phyloP scores from a whole-genome alignment of 164 flowering plant species.

The Tetrastigma voinierianum region DNA sequence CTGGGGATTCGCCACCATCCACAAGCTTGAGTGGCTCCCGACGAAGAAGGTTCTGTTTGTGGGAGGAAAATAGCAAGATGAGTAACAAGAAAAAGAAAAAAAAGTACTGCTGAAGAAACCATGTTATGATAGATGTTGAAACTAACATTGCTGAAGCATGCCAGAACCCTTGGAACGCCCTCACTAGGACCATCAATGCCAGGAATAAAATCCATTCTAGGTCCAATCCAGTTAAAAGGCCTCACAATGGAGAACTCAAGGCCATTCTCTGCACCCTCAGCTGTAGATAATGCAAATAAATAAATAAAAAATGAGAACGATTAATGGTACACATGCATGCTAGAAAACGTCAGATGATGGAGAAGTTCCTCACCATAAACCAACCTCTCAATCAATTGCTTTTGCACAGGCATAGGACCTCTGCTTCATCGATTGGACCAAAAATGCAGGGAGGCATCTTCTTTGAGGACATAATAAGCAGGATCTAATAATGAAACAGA shows the following conservation, averaged over 20 bases:
- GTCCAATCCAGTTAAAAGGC: conserved; percentile 94
- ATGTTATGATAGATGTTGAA: neutral
- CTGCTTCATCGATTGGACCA: conserved; percentile 83
- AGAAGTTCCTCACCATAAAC: conserved; percentile 53
- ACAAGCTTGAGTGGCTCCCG: conserved; percentile 70
- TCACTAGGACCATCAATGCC: conserved; percentile 93
- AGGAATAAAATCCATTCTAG: conserved; percentile 88
- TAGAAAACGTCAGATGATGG: neutral
- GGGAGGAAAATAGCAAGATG: neutral
- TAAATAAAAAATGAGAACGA: conserved; percentile 2
- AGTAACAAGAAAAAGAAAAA: neutral
- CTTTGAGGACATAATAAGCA: conserved; percentile 61
- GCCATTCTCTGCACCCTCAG: conserved; percentile 81
- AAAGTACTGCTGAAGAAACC: neutral
- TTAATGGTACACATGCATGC: too few species aligned
- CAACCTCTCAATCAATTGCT: conserved; percentile 88
- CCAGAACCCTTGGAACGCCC: conserved; percentile 87
- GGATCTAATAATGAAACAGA: conserved; percentile 85
- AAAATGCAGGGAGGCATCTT: conserved; percentile 82
- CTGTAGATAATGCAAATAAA: conserved; percentile 27
- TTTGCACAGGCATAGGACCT: conserved; percentile 98
- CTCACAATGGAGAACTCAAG: conserved; percentile 78
- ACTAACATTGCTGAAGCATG: conserved; percentile 88
- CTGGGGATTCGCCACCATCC: conserved; percentile 66
- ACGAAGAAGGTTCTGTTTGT: conserved; percentile 48